Evolutionary conservation across 495 filamentous ascomycete genomes (phyloP), one percentile per base, ranked within the genome.

Genomic region (Talaromyces nanjingensis): DNA sequence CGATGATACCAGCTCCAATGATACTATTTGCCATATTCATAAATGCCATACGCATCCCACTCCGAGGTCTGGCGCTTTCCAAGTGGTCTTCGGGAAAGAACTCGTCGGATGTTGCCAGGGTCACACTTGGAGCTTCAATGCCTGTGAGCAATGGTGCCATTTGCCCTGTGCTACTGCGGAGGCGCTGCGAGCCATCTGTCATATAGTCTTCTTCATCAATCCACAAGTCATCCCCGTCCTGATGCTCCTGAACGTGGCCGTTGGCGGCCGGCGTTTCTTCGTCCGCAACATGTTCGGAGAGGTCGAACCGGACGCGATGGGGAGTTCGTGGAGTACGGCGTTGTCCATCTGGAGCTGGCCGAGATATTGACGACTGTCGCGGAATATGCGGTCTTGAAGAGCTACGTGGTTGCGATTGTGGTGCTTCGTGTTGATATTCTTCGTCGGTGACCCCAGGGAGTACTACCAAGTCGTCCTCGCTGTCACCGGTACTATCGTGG

Each of bases 11-110:
- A 3, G 94, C 94, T 11, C 94, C 94, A 33, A 98, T 98, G 68
- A 98, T 98, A 66, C 88, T 92, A 73, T 98, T 98, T 53, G 93
- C 92, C 94, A 98, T 98, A 74, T 98, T 98, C 91, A 97, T 96
- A 66, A 98, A 98, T 6, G 86, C 84, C 76, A 84, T 87, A 60
- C 75, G 77, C 81, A 88, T 81, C 25, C 85, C 84, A 69, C 84
- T 89, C 67, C 86, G 84, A 25, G 89, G 87, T 60, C 88, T 76
- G 11, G 84, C 84, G 63, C 71, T 77, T 64, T 87, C 85, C 42
- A 89, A 70, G 52, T 83, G 77, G 9, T 88, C 83, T 68, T 87
- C 84, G 0, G 83, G 78, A 65, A 84, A 78, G 69, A 84, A 84
- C 55, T 83, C 81, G 7, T 86, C 83, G 5, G 78, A 76, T 5